phyloP scores from a whole-genome alignment of 2,329 filamentous ascomycete genomes.

The Xylariaceae sp. region DNA sequence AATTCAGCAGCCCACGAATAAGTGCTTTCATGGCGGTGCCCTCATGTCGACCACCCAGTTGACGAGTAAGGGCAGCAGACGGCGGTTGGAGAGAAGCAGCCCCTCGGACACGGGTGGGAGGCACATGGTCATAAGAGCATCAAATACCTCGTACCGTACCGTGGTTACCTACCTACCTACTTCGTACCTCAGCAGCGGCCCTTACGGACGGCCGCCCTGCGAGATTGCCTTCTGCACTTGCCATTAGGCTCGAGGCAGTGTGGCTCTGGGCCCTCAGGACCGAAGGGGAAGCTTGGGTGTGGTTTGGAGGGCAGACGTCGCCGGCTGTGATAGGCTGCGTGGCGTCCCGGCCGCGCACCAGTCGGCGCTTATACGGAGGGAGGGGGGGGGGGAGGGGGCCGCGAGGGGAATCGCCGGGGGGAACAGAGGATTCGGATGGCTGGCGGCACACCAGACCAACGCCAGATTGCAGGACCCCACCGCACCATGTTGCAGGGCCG shows the following conservation, averaged over 20 bases:
- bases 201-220: no score
- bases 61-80: slow-evolving; percentile 18
- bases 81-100: slow-evolving; percentile 21
- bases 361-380: slow-evolving; percentile 41
- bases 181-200: no score
- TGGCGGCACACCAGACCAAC: slow-evolving; percentile 36
- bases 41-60: slow-evolving; percentile 20
- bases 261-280: slow-evolving; percentile 21
- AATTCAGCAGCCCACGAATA: slow-evolving; percentile 35
- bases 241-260: slow-evolving; percentile 24
- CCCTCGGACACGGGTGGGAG: slow-evolving; percentile 12
- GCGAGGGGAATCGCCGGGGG: no score
- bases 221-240: slow-evolving; percentile 17
- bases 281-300: slow-evolving; percentile 24
- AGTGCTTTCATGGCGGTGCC: slow-evolving; percentile 32
- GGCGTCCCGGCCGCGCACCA: slow-evolving; percentile 30
- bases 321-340: slow-evolving; percentile 35
- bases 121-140: slow-evolving; percentile 16
- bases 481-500: slow-evolving; percentile 33
- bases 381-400: slow-evolving; percentile 29
- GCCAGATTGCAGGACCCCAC: slow-evolving; percentile 32
- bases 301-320: slow-evolving; percentile 26
- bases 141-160: slow-evolving; percentile 13
- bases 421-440: slow-evolving; percentile 37
- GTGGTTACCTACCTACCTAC: no score